These are phyloP conservation scores for Zelopaecilomyces penicillatus DNA, from an alignment of 2,329 filamentous ascomycete species.

Conservation along the genomic window DNA sequence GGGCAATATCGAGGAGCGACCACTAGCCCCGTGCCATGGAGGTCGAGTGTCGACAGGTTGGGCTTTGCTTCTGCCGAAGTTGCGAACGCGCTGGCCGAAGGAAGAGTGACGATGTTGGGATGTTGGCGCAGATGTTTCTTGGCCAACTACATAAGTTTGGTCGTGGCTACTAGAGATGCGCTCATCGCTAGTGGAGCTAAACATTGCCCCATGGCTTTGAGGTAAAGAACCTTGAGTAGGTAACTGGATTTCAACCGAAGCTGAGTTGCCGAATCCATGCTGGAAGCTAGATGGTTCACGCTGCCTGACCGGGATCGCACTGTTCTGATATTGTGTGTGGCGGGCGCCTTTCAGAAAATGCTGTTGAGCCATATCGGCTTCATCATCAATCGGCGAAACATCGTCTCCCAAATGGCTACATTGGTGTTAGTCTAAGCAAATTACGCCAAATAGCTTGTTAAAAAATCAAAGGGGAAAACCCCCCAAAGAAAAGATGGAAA, in stretches of 20 bases:
- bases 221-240: constrained; percentile 1
- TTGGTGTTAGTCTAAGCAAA: no score
- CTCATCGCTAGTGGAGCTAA: neutral
- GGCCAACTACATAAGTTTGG: no score
- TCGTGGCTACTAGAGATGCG: neutral
- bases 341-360: constrained; percentile 13
- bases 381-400: constrained; percentile 47
- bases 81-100: constrained; percentile 26
- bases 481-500: no score
- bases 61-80: constrained; percentile 27
- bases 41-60: constrained; percentile 38
- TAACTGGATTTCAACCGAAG: neutral
- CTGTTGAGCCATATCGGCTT: constrained; percentile 27
- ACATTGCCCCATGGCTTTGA: constrained; percentile 1
- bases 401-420: constrained; percentile 18
- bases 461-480: no score
- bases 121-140: neutral
- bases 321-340: constrained; percentile 6
- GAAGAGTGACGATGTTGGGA: constrained; percentile 9
- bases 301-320: neutral
- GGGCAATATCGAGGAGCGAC: constrained; percentile 51
- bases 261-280: constrained; percentile 7
- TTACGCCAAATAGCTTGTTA: no score
- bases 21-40: constrained; percentile 66
- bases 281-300: constrained; percentile 8